phyloP scores from a whole-genome alignment of 1,139 yeast species.

The Taphrina communis region DNA sequence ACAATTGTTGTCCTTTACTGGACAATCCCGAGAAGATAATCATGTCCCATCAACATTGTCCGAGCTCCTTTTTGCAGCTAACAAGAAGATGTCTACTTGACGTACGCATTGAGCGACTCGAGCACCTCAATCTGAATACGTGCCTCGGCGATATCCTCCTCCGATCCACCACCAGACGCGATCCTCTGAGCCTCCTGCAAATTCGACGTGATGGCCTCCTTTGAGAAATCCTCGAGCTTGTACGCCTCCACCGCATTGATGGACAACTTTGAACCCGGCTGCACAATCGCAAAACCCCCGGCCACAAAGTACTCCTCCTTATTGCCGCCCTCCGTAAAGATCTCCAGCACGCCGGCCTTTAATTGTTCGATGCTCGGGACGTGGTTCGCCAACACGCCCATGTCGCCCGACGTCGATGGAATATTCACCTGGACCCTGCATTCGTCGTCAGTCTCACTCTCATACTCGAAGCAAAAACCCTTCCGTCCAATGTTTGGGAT shows the following conservation, averaged over 20 bases:
- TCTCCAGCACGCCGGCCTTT: slow-evolving; percentile 93
- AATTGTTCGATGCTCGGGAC: slow-evolving; percentile 97
- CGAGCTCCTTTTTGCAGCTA: too few species aligned
- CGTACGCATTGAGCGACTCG: slow-evolving; percentile 39
- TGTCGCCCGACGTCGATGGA: slow-evolving; percentile 94
- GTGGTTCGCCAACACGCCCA: slow-evolving; percentile 97
- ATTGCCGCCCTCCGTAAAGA: slow-evolving; percentile 77
- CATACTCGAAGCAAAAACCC: too few species aligned
- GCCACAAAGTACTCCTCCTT: slow-evolving; percentile 85
- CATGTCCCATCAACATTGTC: too few species aligned
- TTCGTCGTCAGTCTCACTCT: slow-evolving; percentile 1
- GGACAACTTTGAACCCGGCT: slow-evolving; percentile 89
- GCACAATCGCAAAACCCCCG: slow-evolving; percentile 97
- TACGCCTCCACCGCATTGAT: slow-evolving; percentile 96
- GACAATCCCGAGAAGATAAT: too few species aligned
- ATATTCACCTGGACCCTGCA: slow-evolving; percentile 86
- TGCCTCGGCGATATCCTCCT: slow-evolving; percentile 90
- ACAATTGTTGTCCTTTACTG: too few species aligned
- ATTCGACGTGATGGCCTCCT: slow-evolving; percentile 77
- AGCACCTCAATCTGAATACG: slow-evolving; percentile 83
- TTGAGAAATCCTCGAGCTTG: slow-evolving; percentile 86
- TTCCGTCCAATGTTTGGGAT: slow-evolving; percentile 5
- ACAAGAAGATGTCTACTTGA: slow-evolving; percentile 12
- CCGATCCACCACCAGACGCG: slow-evolving; percentile 75
- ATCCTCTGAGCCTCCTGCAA: slow-evolving; percentile 96